Conservation (phyloP, 208 protist species). For the Acanthamoeba castellanii region DNA sequence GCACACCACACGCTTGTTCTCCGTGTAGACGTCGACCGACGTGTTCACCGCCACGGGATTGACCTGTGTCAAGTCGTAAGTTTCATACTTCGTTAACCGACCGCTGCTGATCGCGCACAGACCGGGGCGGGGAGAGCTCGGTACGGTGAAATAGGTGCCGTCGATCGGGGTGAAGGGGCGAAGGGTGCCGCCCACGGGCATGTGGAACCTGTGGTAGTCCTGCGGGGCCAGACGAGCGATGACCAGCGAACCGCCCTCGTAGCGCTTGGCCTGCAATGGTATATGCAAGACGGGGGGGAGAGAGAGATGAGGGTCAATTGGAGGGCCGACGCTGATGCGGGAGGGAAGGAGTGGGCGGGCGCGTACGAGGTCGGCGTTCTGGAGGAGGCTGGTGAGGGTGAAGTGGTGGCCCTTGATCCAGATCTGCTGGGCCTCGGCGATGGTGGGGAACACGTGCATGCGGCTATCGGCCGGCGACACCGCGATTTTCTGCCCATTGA, state of each 20-base stretch:
- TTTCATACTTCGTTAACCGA: too few relatives aligned
- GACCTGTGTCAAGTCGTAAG: constrained; percentile 39
- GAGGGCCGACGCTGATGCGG: too few relatives aligned
- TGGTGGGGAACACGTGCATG: constrained; percentile 39
- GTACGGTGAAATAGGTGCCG: constrained; percentile 76
- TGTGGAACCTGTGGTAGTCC: constrained; percentile 91
- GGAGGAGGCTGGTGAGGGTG: constrained; percentile 46
- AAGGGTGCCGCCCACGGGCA: constrained; percentile 79
- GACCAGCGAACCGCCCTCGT: constrained; percentile 52
- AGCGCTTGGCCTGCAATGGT: constrained; percentile 15
- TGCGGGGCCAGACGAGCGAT: constrained; percentile 87
- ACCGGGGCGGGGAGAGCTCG: not conserved
- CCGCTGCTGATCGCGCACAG: not conserved
- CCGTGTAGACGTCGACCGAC: constrained; percentile 63
- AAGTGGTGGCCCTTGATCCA: constrained; percentile 77
- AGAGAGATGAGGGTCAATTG: not conserved
- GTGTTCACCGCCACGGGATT: constrained; percentile 73
- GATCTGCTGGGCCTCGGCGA: constrained; percentile 24
- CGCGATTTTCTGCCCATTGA: constrained; percentile 50
- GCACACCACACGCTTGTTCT: constrained; percentile 69
- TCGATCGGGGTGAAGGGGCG: constrained; percentile 5
- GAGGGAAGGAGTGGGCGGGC: not conserved
- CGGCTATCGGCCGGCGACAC: constrained; percentile 75
- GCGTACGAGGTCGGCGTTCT: constrained; percentile 65
- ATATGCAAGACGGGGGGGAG: not conserved